Base-by-base conservation (phyloP, 371 early-diverging fungal species). In the Mortierella sp. region DNA sequence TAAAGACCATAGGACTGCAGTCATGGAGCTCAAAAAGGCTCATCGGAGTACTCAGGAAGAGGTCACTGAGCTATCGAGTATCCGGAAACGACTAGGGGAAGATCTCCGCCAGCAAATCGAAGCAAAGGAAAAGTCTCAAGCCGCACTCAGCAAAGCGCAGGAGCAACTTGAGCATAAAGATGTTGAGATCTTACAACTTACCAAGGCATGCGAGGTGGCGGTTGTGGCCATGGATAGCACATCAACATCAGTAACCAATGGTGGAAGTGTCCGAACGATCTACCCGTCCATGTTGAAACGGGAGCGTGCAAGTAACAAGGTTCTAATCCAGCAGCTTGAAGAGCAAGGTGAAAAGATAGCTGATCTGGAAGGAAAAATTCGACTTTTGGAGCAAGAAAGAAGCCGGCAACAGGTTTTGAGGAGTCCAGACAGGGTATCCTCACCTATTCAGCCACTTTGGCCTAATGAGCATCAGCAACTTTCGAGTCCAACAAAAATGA, bases 291-390 rank as follows among this genome's bases (percentile, higher is more conserved):
- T 79, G 80, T 30, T 79, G 46, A 79, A 73, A 25, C 80, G 80
- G 1, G 80, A 79, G 63, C 60, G 80, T 2, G 80, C 80, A 14
- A 79, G 80, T 30, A 79, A 79, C 64, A 79, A 79, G 57, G 74
- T 73, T 45, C 64, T 79, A 14, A 46, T 73, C 7, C 80, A 79
- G 51, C 80, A 79, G 50, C 28, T 79, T 26, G 80, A 79, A 29
- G 80, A 79, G 57, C 80, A 79, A 29, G 74, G 80, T 19, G 80
- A 79, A 57, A 79, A 79, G 70, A 73, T 79, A 4, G 72, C 80
- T 0, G 80, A 79, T 37, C 56, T 79, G 7, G 80, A 79, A 47
- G 70, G 46, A 25, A 72, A 66, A 51, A 73, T 79, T 53, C 69
- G 64, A 15, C 56, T 29, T 14, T 48, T 79, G 46, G 80, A 79